Evolutionary conservation across 345 rosid genomes (phyloP).

Genomic region (Aethionema arabicum): DNA sequence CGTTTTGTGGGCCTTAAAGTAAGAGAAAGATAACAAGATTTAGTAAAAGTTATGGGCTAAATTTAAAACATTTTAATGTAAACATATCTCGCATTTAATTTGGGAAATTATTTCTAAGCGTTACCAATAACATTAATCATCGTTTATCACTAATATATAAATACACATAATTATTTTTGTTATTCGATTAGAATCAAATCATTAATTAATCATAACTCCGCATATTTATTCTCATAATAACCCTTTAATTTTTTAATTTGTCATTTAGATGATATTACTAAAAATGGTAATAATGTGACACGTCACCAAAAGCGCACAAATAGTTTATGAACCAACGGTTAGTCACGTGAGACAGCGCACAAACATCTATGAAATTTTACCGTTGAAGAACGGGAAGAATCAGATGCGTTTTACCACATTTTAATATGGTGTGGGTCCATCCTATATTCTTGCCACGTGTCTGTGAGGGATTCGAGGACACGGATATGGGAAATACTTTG

Average conservation of each 20-base stretch:
- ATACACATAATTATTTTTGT: not conserved
- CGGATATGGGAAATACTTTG: not conserved
- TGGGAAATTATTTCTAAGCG: not conserved
- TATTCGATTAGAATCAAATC: not conserved
- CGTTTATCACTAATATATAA: not conserved
- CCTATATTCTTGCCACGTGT: conserved; percentile 16
- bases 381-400: conserved; percentile 30
- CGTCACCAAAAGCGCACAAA: conserved; percentile 20
- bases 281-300: not conserved
- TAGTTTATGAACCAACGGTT: conserved; percentile 34
- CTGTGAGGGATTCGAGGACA: not conserved
- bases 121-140: not conserved
- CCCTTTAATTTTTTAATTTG: not conserved
- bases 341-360: conserved; percentile 33
- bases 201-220: not conserved
- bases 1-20: not conserved
- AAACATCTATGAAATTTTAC: conserved; percentile 24
- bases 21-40: not conserved
- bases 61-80: not conserved
- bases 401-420: conserved; percentile 24
- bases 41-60: not conserved
- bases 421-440: conserved; percentile 3
- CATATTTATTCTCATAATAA: not conserved
- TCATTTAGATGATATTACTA: not conserved
- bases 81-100: not conserved